Evolutionary conservation across 148 eudicot species (phyloP).

Genomic region (Diospyros kaki): DNA sequence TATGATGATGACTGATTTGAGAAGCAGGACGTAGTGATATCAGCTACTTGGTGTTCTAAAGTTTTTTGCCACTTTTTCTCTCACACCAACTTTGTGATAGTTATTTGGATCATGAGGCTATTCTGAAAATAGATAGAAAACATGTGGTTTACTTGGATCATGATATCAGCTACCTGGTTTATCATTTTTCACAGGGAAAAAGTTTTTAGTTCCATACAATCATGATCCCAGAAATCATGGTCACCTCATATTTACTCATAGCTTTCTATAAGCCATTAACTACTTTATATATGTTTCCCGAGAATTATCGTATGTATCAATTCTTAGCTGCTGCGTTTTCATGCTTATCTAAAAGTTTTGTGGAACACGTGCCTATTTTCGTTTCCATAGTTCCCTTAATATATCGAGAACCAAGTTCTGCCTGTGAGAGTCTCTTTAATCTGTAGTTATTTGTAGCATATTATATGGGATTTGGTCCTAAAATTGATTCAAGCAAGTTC

Average conservation of each 20-base stretch:
- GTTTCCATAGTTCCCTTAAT: not conserved
- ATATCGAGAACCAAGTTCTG: not conserved
- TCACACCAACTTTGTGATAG: not conserved
- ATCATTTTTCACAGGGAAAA: not conserved
- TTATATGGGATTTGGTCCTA: not conserved
- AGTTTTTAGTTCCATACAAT: not conserved
- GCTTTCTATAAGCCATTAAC: not conserved
- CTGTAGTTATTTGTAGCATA: not conserved
- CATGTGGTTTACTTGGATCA: too few relatives aligned
- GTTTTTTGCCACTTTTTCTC: not conserved
- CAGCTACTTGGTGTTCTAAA: not conserved
- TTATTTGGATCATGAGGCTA: not conserved
- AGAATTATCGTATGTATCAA: not conserved
- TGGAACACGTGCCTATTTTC: not conserved
- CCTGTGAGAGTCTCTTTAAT: not conserved
- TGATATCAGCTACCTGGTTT: too few relatives aligned
- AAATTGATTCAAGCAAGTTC: not conserved
- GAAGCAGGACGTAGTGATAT: too few relatives aligned
- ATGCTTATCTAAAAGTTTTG: not conserved
- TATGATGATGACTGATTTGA: too few relatives aligned
- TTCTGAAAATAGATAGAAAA: not conserved
- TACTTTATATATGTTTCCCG: too few relatives aligned
- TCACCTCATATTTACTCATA: not conserved
- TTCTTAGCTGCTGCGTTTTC: not conserved
- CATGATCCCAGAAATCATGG: not conserved